Conservation (phyloP, 164 flowering plant species). For the Dillenia suffruticosa region DNA sequence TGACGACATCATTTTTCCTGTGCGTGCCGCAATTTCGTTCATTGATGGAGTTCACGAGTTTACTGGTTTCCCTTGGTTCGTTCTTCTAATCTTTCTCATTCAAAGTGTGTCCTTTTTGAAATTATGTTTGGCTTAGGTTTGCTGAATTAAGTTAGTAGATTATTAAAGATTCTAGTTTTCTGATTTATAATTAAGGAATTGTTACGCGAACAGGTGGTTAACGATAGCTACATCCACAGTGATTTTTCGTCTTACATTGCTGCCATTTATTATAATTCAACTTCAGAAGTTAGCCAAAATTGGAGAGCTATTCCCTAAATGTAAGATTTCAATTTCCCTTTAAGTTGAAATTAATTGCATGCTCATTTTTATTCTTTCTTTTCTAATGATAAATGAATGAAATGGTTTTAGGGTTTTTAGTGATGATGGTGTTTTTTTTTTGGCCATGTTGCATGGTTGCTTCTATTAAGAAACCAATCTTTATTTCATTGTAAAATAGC, state of each 20-base stretch:
- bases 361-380: not conserved
- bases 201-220: slow-evolving; percentile 60
- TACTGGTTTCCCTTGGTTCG: slow-evolving; percentile 80
- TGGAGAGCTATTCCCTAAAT: slow-evolving; percentile 55
- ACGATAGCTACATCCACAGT: slow-evolving; percentile 69
- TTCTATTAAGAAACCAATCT: not conserved
- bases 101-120: not conserved
- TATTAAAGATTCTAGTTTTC: not conserved
- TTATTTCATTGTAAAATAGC: no score
- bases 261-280: slow-evolving; percentile 62
- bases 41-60: slow-evolving; percentile 68
- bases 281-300: slow-evolving; percentile 56
- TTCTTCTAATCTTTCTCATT: not conserved
- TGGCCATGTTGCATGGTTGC: not conserved
- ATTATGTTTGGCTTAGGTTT: not conserved
- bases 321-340: slow-evolving; percentile 35
- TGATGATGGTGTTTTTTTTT: not conserved
- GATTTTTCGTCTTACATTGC: slow-evolving; percentile 52
- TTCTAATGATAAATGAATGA: not conserved
- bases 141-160: not conserved
- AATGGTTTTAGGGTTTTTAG: slow-evolving; percentile 1
- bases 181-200: not conserved
- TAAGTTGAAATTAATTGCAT: not conserved
- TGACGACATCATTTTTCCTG: slow-evolving; percentile 37
- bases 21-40: slow-evolving; percentile 38